Evolutionary conservation across 1,284 basidiomycete species (phyloP), one percentile per base, ranked within the genome.

Genomic region (Austroboletus novae-zelandiae): DNA sequence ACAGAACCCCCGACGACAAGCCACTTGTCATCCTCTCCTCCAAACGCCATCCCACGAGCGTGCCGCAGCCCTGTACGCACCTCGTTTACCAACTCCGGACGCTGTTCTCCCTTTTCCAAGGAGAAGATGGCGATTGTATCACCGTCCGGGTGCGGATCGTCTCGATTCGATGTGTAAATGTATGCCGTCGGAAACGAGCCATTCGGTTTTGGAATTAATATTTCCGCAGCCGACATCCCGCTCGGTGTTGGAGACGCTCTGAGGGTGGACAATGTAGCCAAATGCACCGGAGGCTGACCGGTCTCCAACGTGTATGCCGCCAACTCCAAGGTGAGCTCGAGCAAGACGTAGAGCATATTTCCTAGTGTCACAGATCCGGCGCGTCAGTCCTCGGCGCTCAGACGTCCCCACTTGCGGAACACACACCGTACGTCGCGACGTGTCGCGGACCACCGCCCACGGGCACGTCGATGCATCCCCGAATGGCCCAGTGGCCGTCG

Each of bases 361-460:
- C 76, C 83, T 85, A 6, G 20, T 8, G 23, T 27, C 9, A 9
- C 25, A 15, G 11, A 4, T 9, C 9, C 9, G 35, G 20, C 37
- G 15, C 10, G 8, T 15, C 17, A 17, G 17, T 2, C 17, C 9
- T 4, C 37, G 37, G 4, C 18, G 14, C 17, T 40, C 10, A 18
- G 20, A 13, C 20, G 20, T 40, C 4, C 5, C 13, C 32, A 15
- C 11, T 34, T 1, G 7, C 14, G 9, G 35, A n/a, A 9, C n/a
- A 39, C 78, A 25, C 55, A 88, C 87, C 76, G 54, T 84, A 65
- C 52, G 80, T 69, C 13, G 76, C 79, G 45, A 84, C 71, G 61
- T 91, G 88, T 25, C 88, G 74, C 6, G 88, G 87, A 2, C 88
- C 88, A 25, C 77, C 71, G 1, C 88, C 88, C 1, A 73, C 62